These are phyloP conservation scores for Neurospora sublineolata DNA, from an alignment of 495 filamentous ascomycete species.

Conservation along the genomic window DNA sequence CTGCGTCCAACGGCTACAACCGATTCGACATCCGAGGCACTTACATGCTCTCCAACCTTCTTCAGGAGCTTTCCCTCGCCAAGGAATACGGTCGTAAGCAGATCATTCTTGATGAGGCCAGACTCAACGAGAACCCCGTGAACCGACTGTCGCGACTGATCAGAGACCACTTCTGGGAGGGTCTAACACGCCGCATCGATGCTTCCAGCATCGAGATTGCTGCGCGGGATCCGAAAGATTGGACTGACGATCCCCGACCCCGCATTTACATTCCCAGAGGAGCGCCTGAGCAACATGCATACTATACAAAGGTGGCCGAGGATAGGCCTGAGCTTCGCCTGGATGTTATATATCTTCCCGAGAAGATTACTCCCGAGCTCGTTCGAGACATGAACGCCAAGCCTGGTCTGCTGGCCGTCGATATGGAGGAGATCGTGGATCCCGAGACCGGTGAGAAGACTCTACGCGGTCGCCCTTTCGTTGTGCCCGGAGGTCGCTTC, in stretches of 20 bases:
- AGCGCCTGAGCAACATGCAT: constrained; percentile 75
- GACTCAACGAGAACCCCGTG: constrained; percentile 87
- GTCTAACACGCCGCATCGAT: constrained; percentile 78
- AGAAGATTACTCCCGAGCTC: constrained; percentile 64
- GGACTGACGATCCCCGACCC: constrained; percentile 74
- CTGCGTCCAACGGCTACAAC: constrained; percentile 74
- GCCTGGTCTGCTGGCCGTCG: constrained; percentile 80
- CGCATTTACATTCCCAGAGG: constrained; percentile 87
- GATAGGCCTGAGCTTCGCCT: constrained; percentile 69
- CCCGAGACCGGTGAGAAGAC: constrained; percentile 52
- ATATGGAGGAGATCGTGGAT: constrained; percentile 66
- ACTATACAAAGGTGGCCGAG: constrained; percentile 66
- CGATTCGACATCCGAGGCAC: constrained; percentile 79
- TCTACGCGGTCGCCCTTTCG: constrained; percentile 75
- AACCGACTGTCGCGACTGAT: constrained; percentile 76
- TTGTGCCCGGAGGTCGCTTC: constrained; percentile 92
- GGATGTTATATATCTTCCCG: constrained; percentile 68
- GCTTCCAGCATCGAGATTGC: constrained; percentile 75
- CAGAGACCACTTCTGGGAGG: constrained; percentile 78
- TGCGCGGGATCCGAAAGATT: constrained; percentile 80
- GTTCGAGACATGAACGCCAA: constrained; percentile 62
- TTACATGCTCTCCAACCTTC: constrained; percentile 88
- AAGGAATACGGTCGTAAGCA: constrained; percentile 73
- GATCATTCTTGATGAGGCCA: constrained; percentile 76
- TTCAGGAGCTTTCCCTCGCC: constrained; percentile 87